Conservation (phyloP, 495 filamentous ascomycete genomes). For the Cryomyces minteri region DNA sequence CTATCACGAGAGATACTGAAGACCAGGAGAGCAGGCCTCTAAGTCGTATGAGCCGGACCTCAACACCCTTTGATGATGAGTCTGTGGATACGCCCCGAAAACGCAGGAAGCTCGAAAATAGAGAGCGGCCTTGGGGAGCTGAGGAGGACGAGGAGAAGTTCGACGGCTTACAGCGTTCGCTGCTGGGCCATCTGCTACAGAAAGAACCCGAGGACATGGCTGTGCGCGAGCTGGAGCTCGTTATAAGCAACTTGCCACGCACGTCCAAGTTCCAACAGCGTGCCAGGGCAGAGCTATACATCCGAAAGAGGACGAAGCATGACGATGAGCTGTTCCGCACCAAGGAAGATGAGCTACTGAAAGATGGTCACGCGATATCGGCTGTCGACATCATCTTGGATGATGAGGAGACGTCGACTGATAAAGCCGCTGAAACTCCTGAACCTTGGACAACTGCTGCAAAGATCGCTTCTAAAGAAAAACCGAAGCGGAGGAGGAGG, state of each 20-base stretch:
- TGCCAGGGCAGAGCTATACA: constrained; percentile 35
- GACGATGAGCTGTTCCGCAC: constrained; percentile 61
- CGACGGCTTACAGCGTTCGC: constrained; percentile 13
- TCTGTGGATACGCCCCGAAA: constrained; percentile 17
- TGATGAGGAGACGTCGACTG: constrained; percentile 24
- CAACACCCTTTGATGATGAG: constrained; percentile 47
- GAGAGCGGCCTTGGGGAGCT: constrained; percentile 11
- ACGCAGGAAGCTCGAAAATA: constrained; percentile 13
- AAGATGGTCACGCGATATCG: not conserved
- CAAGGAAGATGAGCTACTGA: constrained; percentile 22
- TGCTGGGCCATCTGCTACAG: constrained; percentile 20
- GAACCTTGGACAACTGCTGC: constrained; percentile 31
- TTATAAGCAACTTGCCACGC: constrained; percentile 21
- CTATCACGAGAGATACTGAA: constrained; percentile 53
- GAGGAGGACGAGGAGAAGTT: constrained; percentile 22
- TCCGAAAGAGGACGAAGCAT: constrained; percentile 56
- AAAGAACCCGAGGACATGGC: constrained; percentile 27
- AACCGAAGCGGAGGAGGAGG: constrained; percentile 40
- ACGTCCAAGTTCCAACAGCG: constrained; percentile 54
- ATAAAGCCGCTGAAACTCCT: constrained; percentile 14
- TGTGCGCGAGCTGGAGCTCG: constrained; percentile 20
- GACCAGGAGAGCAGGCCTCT: constrained; percentile 65
- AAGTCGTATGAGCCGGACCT: constrained; percentile 56
- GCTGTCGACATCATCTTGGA: constrained; percentile 7
- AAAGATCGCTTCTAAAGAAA: constrained; percentile 14